These are phyloP conservation scores for Zopfia rhizophila DNA, from an alignment of 2,329 filamentous ascomycete genomes.

Conservation along the genomic window DNA sequence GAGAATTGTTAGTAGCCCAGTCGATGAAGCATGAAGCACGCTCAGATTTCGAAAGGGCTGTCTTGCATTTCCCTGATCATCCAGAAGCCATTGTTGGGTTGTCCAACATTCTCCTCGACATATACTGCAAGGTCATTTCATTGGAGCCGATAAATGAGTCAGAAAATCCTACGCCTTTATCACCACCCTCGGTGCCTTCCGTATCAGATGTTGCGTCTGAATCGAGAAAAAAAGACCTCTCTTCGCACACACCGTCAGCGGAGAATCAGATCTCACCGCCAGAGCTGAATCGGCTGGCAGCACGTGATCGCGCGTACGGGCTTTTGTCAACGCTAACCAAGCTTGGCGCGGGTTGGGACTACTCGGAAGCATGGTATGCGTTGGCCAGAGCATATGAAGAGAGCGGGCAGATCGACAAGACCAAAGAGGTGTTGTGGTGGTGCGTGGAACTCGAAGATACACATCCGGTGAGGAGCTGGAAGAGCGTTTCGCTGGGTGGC, in stretches of 20 bases:
- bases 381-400: slow-evolving; percentile 89
- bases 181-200: slow-evolving; percentile 19
- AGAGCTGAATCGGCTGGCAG: slow-evolving; percentile 83
- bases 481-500: slow-evolving; percentile 63
- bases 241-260: slow-evolving; percentile 58
- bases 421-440: slow-evolving; percentile 96
- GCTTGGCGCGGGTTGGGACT: slow-evolving; percentile 87
- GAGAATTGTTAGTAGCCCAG: slow-evolving; percentile 71
- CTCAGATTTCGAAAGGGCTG: slow-evolving; percentile 81
- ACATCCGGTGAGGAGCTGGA: slow-evolving; percentile 82
- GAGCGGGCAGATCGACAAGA: slow-evolving; percentile 84
- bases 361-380: slow-evolving; percentile 91
- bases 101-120: slow-evolving; percentile 85
- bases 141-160: slow-evolving; percentile 65
- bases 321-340: slow-evolving; percentile 86
- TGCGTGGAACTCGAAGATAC: slow-evolving; percentile 94
- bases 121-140: slow-evolving; percentile 73
- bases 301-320: slow-evolving; percentile 87
- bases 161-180: slow-evolving; percentile 18
- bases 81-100: slow-evolving; percentile 81
- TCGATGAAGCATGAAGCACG: slow-evolving; percentile 75
- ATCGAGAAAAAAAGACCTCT: slow-evolving; percentile 56
- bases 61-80: slow-evolving; percentile 84
- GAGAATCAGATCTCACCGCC: slow-evolving; percentile 66
- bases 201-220: slow-evolving; percentile 15